A percentile compares a stretch with the other conserved stretches of the same genome.
phyloP scores from a whole-genome alignment of 805 yeast species.

The Wickerhamiella qilinensis region DNA sequence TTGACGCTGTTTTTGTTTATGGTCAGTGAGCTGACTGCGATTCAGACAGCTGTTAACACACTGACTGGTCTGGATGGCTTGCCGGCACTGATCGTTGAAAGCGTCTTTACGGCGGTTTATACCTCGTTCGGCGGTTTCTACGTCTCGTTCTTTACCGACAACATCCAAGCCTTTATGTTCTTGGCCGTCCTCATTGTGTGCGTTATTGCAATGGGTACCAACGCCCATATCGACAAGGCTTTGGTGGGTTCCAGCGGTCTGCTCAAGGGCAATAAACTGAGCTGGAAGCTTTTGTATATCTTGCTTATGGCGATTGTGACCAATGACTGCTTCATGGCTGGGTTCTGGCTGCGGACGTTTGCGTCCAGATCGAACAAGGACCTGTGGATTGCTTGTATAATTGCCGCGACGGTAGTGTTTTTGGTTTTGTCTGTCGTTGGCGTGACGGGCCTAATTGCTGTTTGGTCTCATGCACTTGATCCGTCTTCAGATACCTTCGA shows the following conservation, averaged over 20 bases:
- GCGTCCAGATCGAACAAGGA: slow-evolving; percentile 70
- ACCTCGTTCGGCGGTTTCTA: slow-evolving; percentile 81
- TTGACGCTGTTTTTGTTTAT: slow-evolving; percentile 72
- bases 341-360: slow-evolving; percentile 89
- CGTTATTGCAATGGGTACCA: slow-evolving; percentile 62
- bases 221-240: slow-evolving; percentile 44
- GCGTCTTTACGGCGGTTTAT: slow-evolving; percentile 74
- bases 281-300: slow-evolving; percentile 82
- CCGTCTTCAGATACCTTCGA: slow-evolving; percentile 25
- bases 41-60: slow-evolving; percentile 59
- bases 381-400: slow-evolving; percentile 52
- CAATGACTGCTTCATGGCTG: slow-evolving; percentile 78
- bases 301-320: slow-evolving; percentile 75
- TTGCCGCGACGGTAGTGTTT: slow-evolving; percentile 56
- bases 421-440: slow-evolving; percentile 59
- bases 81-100: slow-evolving; percentile 70
- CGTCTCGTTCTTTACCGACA: slow-evolving; percentile 76
- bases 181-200: slow-evolving; percentile 51
- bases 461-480: slow-evolving; percentile 63
- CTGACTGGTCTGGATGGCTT: slow-evolving; percentile 66
- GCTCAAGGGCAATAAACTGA: slow-evolving; percentile 49
- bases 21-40: slow-evolving; percentile 75
- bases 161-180: slow-evolving; percentile 66
- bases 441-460: slow-evolving; percentile 71
- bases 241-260: slow-evolving; percentile 48